Evolutionary conservation across 106 monocot species (phyloP), one percentile per base, ranked within the genome.

Genomic region (Narthecium ossifragum): DNA sequence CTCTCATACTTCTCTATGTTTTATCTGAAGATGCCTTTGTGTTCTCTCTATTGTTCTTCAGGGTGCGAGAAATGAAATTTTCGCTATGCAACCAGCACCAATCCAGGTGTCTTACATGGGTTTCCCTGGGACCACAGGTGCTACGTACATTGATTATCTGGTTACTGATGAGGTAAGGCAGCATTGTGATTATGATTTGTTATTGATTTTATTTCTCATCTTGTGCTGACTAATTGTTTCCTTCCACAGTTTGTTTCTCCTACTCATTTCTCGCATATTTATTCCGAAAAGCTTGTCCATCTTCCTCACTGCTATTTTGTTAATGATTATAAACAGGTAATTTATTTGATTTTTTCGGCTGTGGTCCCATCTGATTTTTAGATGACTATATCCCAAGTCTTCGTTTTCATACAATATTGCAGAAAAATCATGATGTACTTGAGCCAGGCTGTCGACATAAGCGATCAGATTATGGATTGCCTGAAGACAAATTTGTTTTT

Each of bases 51-150:
- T n/a, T 33, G 34, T 26, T 14, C 0, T 8, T 23, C 61, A 96
- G 96, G 96, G 96, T 46, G 96, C 96, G 29, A 83, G 90, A 52
- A 96, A 90, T 63, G 96, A 96, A 67, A 90, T 96, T 51, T 96
- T 96, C 54, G 96, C 96, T 1, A 85, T 90, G 96, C 83, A 79
- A 47, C 96, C 90, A 22, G 83, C 86, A 49, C 96, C 96, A 3
- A 81, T 96, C 55, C 96, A 96, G 68, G 96, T 96, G 46, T 96
- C 96, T 9, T 96, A 96, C 74, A 96, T 96, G 96, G 96, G 96
- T 30, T 96, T 96, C 45, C 96, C 90, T 6, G 90, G 86, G 26
- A 96, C 96, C 0, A 96, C 96, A 34, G 96, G 96, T 41, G 96
- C 96, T 65, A 76, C 64, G 29, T 96, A 96, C 41, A 86, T 96